These are phyloP conservation scores for Claviceps sp. DNA, from an alignment of 2,329 filamentous ascomycete species.

Conservation along the genomic window DNA sequence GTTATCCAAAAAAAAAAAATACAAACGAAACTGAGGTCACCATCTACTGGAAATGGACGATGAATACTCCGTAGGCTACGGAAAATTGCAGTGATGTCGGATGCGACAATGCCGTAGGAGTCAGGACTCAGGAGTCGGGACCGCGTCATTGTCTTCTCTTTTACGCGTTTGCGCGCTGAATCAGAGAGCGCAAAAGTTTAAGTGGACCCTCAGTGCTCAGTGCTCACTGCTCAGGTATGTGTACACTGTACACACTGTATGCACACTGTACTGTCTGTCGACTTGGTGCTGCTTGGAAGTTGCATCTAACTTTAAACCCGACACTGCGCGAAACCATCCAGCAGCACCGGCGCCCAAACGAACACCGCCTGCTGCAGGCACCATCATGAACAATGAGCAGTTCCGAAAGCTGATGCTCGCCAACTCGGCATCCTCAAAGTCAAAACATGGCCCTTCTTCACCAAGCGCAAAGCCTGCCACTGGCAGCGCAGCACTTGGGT, in stretches of 20 bases:
- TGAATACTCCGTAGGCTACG: neutral
- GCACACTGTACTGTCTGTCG: neutral
- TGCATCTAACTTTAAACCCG: neutral
- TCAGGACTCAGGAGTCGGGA: no score
- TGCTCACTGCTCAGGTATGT: no score
- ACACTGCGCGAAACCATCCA: neutral
- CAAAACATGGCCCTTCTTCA: constrained; percentile 33
- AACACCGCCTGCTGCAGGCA: neutral
- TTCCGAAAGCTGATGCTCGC: constrained; percentile 67
- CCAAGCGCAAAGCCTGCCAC: constrained; percentile 14
- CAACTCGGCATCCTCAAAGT: constrained; percentile 25
- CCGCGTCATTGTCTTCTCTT: neutral
- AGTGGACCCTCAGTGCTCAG: no score
- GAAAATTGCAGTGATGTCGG: no score
- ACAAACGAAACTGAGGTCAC: neutral
- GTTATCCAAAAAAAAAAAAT: neutral
- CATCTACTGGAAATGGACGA: neutral
- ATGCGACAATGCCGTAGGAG: no score
- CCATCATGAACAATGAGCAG: constrained; percentile 82
- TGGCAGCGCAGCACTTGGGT: constrained; percentile 48
- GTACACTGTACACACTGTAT: neutral
- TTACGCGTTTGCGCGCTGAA: neutral
- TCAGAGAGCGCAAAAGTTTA: neutral
- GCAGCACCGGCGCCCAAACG: neutral
- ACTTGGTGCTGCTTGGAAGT: neutral